Evolutionary conservation across 2,329 filamentous ascomycete species (phyloP), one percentile per base, ranked within the genome.

Genomic region (Botrytis squamosa): DNA sequence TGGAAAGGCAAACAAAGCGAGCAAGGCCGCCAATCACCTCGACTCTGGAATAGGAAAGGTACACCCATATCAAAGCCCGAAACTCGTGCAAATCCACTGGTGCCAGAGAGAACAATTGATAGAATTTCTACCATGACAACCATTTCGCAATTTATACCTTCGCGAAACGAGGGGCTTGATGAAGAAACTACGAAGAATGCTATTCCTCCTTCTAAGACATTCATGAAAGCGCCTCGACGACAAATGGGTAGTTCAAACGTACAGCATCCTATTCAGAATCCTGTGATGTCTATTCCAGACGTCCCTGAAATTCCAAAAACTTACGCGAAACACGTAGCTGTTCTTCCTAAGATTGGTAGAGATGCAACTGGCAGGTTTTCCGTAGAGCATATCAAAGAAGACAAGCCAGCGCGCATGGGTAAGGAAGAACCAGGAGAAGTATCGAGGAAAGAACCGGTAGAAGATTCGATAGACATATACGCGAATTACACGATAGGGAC

Each of bases 51-150:
- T 4, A 10, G 33, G 9, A 64, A 49, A 52, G 22, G 0, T 25
- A 52, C 16, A 25, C n/a, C 57, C 4, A 9, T 16, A 16, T 22
- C 69, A 22, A 69, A 59, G 2, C 49, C 49, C n/a, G 49, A 42
- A 44, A 1, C 18, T 12, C 38, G n/a, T 22, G 25, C n/a, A n/a
- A 33, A 42, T 29, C n/a, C 18, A 10, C 38, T 22, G 14, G 46
- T 40, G 36, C 33, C n/a, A 20, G 38, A 33, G 14, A 52, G 9
- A 42, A 38, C 2, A 1, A 64, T 16, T 29, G 57, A 42, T 4
- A 38, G 69, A 46, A 33, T 62, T 2, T 71, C 69, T 42, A 65
- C 16, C 20, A 29, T 65, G 36, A 71, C 69, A 10, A 71, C 69
- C 0, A 22, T 66, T 12, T 71, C 69, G 1, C 59, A 40, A 33